phyloP scores from a whole-genome alignment of 371 early-diverging fungal species.

The Thermomucor indicae-seudaticae region DNA sequence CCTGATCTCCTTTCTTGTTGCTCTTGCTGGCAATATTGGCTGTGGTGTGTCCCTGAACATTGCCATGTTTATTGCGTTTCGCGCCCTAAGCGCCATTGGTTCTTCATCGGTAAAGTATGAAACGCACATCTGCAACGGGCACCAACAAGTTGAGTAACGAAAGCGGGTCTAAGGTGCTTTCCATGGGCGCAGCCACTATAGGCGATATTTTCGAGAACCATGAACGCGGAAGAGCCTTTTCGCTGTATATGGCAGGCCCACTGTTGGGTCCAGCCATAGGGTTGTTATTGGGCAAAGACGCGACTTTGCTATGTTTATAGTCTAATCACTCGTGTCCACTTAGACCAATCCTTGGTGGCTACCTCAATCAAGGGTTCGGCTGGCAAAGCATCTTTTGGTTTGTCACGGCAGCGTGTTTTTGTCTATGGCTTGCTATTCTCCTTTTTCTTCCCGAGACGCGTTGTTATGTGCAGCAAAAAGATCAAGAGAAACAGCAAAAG shows the following conservation, averaged over 20 bases:
- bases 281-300: too few species aligned
- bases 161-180: slow-evolving; percentile 31
- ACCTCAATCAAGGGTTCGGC: slow-evolving; percentile 37
- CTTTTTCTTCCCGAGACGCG: slow-evolving; percentile 40
- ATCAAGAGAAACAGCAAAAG: neutral
- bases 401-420: slow-evolving; percentile 18
- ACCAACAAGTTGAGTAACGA: neutral
- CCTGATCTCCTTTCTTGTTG: slow-evolving; percentile 30
- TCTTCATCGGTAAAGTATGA: slow-evolving; percentile 37
- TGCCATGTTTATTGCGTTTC: slow-evolving; percentile 33
- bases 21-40: slow-evolving; percentile 23
- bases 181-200: slow-evolving; percentile 43
- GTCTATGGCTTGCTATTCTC: slow-evolving; percentile 27
- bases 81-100: slow-evolving; percentile 34
- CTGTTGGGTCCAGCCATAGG: slow-evolving; percentile 34
- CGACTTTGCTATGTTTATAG: too few species aligned
- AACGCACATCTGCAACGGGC: too few species aligned
- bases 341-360: slow-evolving; percentile 45
- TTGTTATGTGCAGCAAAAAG: neutral
- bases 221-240: slow-evolving; percentile 38
- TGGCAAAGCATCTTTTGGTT: slow-evolving; percentile 44
- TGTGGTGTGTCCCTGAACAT: slow-evolving; percentile 40
- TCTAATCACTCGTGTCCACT: too few species aligned
- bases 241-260: slow-evolving; percentile 29
- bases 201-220: slow-evolving; percentile 36